A percentile compares a stretch with the other conserved stretches of the same genome.
phyloP scores from a whole-genome alignment of 148 eudicot species.

The Silene conica region DNA sequence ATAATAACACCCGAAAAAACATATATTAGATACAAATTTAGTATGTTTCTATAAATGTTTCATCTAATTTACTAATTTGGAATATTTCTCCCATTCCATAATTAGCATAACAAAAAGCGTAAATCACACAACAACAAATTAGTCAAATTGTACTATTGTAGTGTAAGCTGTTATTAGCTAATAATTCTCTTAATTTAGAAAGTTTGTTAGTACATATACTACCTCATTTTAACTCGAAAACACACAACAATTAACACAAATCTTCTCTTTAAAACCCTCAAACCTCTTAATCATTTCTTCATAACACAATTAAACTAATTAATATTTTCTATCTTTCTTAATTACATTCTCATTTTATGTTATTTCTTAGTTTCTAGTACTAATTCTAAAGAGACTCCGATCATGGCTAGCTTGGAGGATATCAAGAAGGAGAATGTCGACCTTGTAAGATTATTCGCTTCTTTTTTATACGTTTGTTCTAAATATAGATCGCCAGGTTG shows the following conservation, averaged over 20 bases:
- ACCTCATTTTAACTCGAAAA: constrained; percentile 13
- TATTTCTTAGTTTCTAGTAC: neutral
- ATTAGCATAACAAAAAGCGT: neutral
- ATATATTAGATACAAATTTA: neutral
- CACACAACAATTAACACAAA: constrained; percentile 9
- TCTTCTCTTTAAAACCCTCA: neutral
- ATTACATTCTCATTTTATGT: constrained; percentile 1
- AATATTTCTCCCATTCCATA: neutral
- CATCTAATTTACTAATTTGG: neutral
- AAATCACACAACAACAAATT: neutral
- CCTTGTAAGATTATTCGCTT: constrained; percentile 50
- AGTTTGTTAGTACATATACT: constrained; percentile 16
- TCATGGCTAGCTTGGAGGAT: constrained; percentile 35
- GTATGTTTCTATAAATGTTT: constrained; percentile 12
- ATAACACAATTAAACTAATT: neutral
- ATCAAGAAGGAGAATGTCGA: constrained; percentile 62
- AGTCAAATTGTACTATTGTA: constrained; percentile 1
- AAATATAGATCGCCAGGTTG: too few relatives aligned
- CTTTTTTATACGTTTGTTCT: neutral
- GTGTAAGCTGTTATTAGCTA: neutral
- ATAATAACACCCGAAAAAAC: neutral
- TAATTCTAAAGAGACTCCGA: neutral
- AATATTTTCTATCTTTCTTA: neutral
- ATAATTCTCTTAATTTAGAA: neutral
- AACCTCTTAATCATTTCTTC: neutral